Percentiles rank a stretch among this genome's conserved stretches.
These are phyloP conservation scores for Lasiosphaeria hispida DNA, from an alignment of 495 filamentous ascomycete species.

Conservation along the genomic window DNA sequence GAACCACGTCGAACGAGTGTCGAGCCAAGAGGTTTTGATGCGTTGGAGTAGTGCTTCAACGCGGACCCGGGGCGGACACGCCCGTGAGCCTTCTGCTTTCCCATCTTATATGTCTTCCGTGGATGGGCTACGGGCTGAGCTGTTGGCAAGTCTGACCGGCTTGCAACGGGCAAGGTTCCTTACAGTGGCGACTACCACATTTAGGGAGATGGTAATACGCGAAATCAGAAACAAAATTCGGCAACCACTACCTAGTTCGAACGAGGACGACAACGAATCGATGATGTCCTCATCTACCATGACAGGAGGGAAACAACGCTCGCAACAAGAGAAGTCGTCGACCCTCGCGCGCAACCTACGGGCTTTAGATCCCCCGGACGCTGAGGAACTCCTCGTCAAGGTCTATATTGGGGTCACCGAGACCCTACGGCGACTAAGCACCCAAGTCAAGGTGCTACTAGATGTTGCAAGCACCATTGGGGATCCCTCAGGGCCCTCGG, in stretches of 20 bases:
- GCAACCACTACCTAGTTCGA: slow-evolving; percentile 81
- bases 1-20: slow-evolving; percentile 75
- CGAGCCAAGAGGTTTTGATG: slow-evolving; percentile 68
- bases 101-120: slow-evolving; percentile 73
- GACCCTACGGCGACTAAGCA: slow-evolving; percentile 75
- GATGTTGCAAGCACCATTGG: slow-evolving; percentile 84
- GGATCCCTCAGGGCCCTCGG: slow-evolving; percentile 27
- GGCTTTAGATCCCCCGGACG: slow-evolving; percentile 76
- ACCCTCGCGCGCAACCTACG: slow-evolving; percentile 90
- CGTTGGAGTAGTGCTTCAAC: slow-evolving; percentile 63
- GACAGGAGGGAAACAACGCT: slow-evolving; percentile 62
- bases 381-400: slow-evolving; percentile 77
- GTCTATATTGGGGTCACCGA: slow-evolving; percentile 88
- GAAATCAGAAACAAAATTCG: slow-evolving; percentile 88
- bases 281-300: slow-evolving; percentile 84
- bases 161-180: slow-evolving; percentile 76
- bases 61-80: slow-evolving; percentile 59
- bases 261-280: slow-evolving; percentile 89
- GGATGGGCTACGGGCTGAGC: slow-evolving; percentile 62
- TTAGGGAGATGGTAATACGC: slow-evolving; percentile 79
- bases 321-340: slow-evolving; percentile 83
- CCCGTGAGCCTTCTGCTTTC: slow-evolving; percentile 60
- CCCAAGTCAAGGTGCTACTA: slow-evolving; percentile 92
- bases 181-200: slow-evolving; percentile 74
- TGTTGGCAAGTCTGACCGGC: slow-evolving; percentile 69